Conservation (phyloP, 2,329 filamentous ascomycete genomes). For the Colletotrichum chlorophyti region DNA sequence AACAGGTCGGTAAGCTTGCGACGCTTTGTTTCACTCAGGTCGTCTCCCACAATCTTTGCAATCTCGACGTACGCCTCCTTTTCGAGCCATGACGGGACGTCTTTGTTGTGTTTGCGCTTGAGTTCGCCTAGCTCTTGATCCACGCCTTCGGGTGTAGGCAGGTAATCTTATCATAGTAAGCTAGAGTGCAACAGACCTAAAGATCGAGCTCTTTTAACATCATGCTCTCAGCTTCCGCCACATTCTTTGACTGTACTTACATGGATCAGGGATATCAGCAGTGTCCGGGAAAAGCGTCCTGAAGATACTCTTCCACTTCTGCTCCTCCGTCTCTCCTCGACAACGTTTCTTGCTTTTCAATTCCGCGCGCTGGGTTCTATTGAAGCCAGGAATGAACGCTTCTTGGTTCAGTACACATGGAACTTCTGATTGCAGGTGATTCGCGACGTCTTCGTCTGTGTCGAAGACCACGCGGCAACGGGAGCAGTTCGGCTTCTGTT, state of each 20-base stretch:
- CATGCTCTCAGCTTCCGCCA: too few relatives aligned
- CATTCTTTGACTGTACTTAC: background rate
- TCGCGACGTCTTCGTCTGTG: rapidly evolving
- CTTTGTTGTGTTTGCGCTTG: too few relatives aligned
- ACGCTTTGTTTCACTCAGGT: too few relatives aligned
- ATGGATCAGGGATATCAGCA: background rate
- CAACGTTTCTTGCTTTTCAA: conserved; percentile 1
- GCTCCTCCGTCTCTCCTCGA: background rate
- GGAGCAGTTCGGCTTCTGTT: background rate
- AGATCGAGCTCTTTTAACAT: too few relatives aligned
- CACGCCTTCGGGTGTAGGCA: too few relatives aligned
- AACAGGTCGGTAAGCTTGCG: too few relatives aligned
- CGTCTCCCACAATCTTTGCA: too few relatives aligned
- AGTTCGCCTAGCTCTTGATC: too few relatives aligned
- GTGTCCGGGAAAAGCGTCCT: background rate
- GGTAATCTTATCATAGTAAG: too few relatives aligned
- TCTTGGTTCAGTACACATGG: background rate
- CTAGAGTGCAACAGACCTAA: too few relatives aligned
- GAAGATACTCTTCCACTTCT: background rate
- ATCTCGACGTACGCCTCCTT: too few relatives aligned
- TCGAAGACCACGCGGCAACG: background rate
- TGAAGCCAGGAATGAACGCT: background rate
- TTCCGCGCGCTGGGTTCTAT: background rate
- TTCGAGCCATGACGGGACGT: too few relatives aligned
- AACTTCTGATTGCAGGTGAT: background rate